These are phyloP conservation scores for Lizonia empirigonia DNA, from an alignment of 2,329 filamentous ascomycete species.

Conservation along the genomic window DNA sequence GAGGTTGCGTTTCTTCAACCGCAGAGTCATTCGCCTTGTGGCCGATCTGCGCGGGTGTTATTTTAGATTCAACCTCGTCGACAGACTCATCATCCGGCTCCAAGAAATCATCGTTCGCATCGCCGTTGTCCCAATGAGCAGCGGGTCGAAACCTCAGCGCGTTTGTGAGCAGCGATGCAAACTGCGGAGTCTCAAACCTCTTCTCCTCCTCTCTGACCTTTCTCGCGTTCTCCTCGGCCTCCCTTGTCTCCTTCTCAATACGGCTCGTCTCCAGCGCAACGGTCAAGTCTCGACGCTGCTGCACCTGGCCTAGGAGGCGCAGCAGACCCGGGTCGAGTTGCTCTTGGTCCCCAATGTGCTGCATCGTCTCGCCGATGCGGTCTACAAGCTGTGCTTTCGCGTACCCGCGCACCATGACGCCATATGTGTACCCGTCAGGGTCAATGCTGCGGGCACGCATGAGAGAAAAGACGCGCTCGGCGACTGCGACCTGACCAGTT, in stretches of 20 bases:
- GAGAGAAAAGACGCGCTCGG: slow-evolving; percentile 69
- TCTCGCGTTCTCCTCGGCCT: not conserved
- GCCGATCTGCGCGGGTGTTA: no score
- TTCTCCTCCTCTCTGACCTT: not conserved
- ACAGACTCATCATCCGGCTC: slow-evolving; percentile 8
- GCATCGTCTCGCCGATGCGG: slow-evolving; percentile 48
- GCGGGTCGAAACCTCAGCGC: slow-evolving; percentile 3
- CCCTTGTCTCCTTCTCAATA: slow-evolving; percentile 20
- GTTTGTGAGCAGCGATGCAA: not conserved
- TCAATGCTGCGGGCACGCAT: slow-evolving; percentile 68
- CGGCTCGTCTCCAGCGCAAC: slow-evolving; percentile 30
- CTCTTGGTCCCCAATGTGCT: slow-evolving; percentile 28
- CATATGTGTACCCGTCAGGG: slow-evolving; percentile 74
- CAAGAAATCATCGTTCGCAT: slow-evolving; percentile 3
- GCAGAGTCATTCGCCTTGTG: no score
- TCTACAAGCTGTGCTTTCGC: slow-evolving; percentile 63
- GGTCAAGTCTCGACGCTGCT: slow-evolving; percentile 32
- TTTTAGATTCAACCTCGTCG: not conserved
- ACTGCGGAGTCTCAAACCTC: not conserved
- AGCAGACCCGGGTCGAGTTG: slow-evolving; percentile 35
- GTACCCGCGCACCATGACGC: slow-evolving; percentile 69
- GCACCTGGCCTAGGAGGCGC: slow-evolving; percentile 26
- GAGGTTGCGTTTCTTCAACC: no score
- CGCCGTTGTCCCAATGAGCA: slow-evolving; percentile 10
- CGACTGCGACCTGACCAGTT: slow-evolving; percentile 63